Evolutionary conservation across 352 stramenopile genomes (phyloP), one percentile per base, ranked within the genome.

Genomic region (Phytopythium vexans): DNA sequence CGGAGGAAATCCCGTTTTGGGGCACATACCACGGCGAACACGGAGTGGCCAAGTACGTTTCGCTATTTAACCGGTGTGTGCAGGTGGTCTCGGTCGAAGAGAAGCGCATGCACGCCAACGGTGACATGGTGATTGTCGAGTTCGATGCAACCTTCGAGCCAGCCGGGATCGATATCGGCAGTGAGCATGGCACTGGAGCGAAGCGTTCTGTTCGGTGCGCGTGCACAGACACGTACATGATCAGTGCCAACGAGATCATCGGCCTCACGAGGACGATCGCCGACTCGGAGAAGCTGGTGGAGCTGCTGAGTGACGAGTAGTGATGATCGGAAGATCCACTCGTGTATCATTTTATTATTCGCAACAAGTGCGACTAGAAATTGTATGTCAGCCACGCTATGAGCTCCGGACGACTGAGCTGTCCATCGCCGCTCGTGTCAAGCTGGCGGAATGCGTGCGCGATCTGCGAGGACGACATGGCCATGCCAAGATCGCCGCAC

Each of bases 1-100:
- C 79, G 0, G 82, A 92, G 53, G 82, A 90, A 49, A 70, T 92
- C 21, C 82, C 82, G 2, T 90, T 92, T 47, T 92, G 79, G 79
- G 82, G 82, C 31, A 86, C 73, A 3, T 92, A 86, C 51, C 68
- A 88, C 32, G 79, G 82, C 8, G 58, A 67, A 7, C 62, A 78
- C 34, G 82, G 80, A 1, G 72, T 90, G 16, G 78, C 57, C 51
- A 88, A 92, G 53, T 92, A 90, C 55, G 70, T 59, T 8, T 87
- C 82, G 31, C 59, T 92, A 50, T 80, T 92, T 44, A 77, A 74
- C 9, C 69, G 73, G 6, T 89, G 76, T 37, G 58, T 92, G 9
- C 58, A 72, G 38, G 80, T 89, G 10, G 51, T 82, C 1, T 67
- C 70, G 0, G 74, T 88, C 41, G 58, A 83, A 55, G 72, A 86